A percentile compares a stretch with the other conserved stretches of the same genome.
These are phyloP conservation scores for Sporisorium reilianum DNA, from an alignment of 1,284 basidiomycete species.

Conservation along the genomic window DNA sequence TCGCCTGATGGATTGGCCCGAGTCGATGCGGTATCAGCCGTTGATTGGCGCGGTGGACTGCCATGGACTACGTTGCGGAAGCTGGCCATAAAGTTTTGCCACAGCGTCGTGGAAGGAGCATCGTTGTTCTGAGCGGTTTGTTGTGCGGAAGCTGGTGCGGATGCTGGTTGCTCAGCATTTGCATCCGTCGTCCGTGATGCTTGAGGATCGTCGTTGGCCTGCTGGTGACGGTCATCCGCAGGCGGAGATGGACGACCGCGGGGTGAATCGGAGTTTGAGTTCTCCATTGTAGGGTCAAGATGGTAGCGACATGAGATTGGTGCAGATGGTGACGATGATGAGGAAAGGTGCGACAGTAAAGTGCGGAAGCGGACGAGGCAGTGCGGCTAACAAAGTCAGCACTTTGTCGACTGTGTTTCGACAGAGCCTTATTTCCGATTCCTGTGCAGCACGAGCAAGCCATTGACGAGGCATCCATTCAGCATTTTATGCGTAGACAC, in stretches of 20 bases:
- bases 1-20: neutral
- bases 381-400: constrained; percentile 3
- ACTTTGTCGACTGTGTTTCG: neutral
- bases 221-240: constrained; percentile 5
- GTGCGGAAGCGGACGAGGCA: neutral
- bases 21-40: neutral
- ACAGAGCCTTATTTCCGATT: constrained; percentile 20
- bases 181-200: neutral
- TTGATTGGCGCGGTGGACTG: constrained; percentile 5
- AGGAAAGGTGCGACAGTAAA: neutral
- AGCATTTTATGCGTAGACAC: too few species aligned
- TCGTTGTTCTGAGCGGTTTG: neutral
- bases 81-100: constrained; percentile 43
- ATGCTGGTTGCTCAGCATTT: neutral
- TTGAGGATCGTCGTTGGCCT: neutral
- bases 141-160: constrained; percentile 1
- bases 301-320: constrained; percentile 10
- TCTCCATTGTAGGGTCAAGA: constrained; percentile 25
- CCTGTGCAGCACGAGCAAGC: too few species aligned
- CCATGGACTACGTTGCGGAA: constrained; percentile 25
- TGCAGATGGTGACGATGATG: neutral
- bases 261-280: constrained; percentile 13
- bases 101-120: constrained; percentile 23
- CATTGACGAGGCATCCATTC: too few species aligned
- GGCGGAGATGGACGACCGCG: neutral